Conservation (phyloP, 1,284 basidiomycete species). For the Peniophora sp. region DNA sequence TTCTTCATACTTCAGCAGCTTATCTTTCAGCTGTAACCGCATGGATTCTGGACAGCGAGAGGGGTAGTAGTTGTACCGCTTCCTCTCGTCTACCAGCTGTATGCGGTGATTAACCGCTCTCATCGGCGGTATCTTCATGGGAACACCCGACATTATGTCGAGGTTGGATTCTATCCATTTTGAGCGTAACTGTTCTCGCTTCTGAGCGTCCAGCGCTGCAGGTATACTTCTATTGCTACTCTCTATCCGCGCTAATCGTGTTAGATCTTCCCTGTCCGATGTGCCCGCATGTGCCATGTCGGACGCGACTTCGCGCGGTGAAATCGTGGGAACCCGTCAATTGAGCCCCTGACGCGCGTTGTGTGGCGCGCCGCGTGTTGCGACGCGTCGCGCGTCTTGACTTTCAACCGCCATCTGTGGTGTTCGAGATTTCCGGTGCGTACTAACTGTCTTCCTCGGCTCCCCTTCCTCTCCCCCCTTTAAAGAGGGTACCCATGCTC, state of each 20-base stretch:
- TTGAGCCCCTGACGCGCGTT: no score
- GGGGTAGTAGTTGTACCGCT: slow-evolving; percentile 15
- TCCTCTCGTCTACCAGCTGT: slow-evolving; percentile 25
- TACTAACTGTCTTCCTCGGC: background rate
- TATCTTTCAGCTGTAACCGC: slow-evolving; percentile 18
- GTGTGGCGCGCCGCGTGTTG: no score
- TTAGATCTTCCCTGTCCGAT: slow-evolving; percentile 12
- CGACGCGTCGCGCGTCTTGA: no score
- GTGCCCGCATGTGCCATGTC: no score
- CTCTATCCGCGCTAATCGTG: slow-evolving; percentile 12
- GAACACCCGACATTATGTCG: background rate
- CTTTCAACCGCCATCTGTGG: no score
- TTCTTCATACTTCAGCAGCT: slow-evolving; percentile 19
- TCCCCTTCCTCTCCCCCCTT: slow-evolving; percentile 9
- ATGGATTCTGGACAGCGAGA: slow-evolving; percentile 18
- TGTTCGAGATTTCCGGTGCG: no score
- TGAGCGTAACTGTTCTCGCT: no score
- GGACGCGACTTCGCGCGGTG: no score
- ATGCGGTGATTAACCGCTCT: slow-evolving; percentile 29
- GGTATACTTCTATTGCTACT: slow-evolving; percentile 8
- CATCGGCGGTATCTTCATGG: slow-evolving; percentile 18
- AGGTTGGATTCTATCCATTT: no score
- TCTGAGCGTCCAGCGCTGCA: slow-evolving; percentile 10
- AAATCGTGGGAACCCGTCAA: no score
- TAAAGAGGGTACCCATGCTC: slow-evolving; percentile 7